Base-by-base conservation (phyloP, 805 yeast species). In the Candida ortonii region DNA sequence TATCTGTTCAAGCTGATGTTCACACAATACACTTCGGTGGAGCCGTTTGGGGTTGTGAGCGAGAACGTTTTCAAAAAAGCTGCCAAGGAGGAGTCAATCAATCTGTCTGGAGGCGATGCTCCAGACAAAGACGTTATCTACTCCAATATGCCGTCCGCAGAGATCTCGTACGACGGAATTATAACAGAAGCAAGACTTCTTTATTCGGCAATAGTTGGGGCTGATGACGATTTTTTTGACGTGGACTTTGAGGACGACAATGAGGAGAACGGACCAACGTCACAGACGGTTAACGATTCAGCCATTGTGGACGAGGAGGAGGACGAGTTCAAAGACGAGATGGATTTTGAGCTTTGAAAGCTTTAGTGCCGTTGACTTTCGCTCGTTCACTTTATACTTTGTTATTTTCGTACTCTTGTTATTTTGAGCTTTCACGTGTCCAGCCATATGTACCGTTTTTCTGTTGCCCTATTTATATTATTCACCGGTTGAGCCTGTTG, bases 211-310 rank as follows among this genome's bases (percentile, higher is more conserved):
- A 80, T 90, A 43, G 94, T 93, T 8, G 97, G 97, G 7, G 76
- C 95, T 2, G 93, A 84, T 55, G 97, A 90, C 50, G 97, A 90
- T 61, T 93, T 93, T 64, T 90, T 90, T 55, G 96, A 87, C 58
- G 85, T 90, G 25, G 97, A 90, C 61, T 90, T 90, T 55, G 97
- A 90, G 61, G 97, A 90, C 57, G 96, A 88, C 14, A 95, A 84
- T 27, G 89, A 79, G 22, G 70, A 67, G 14, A 30, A 28, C 14
- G 32, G 24, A 16, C 22, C 38, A 14, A 28, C 40, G 6, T 31
- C 34, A 18, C 33, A 33, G 12, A 27, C 26, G 30, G 22, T 38
- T 27, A 43, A 47, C 29, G 61, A 49, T 21, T 49, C 59, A 28
- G 70, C 67, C 12, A 61, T 62, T 27, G 62, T 48, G 10, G 73